Evolutionary conservation across 192 early-diverging fungal genomes (phyloP), one percentile per base, ranked within the genome.

Genomic region (Podila horticola): DNA sequence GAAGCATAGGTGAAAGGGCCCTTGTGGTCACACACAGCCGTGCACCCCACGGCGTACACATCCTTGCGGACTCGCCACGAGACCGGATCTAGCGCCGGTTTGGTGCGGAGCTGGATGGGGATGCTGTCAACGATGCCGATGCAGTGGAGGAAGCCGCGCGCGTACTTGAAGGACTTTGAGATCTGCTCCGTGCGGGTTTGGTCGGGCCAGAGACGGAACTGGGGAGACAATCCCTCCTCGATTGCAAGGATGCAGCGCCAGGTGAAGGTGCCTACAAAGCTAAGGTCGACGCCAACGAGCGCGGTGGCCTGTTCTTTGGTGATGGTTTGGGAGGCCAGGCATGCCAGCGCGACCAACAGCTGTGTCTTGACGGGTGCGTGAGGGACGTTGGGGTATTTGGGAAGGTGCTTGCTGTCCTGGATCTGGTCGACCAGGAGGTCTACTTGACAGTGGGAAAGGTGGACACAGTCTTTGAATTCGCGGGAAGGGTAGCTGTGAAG

Each of bases 81-180:
- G 5, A 24, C 17, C 1, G 73, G 20, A 22, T 75, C 61, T 24
- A 58, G 64, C 17, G 26, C 24, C 3, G 74, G 74, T 19, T 50
- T 63, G 8, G 15, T n/a, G 2, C 63, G 61, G 51, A 61, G 45
- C 17, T 36, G 61, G 30, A 75, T 69, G 24, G 49, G 60, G 11
- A 75, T 52, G 19, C 73, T 66, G 12, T 75, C 74, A 15, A 58
- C 62, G 26, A 62, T 66, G 22, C 74, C 66, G 13, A 69, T 75
- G 28, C 34, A 31, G 60, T 64, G 48, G 38, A 51, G 33, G 30
- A 74, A 75, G 22, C 62, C 62, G 41, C 20, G 63, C 0, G 49
- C n/a, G 22, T 20, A 24, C 49, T 55, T 55, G 65, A 74, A 67
- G 26, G 65, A 66, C 6, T 12, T 26, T 2, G n/a, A 34, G 49